Evolutionary conservation across 441 rosid species (phyloP), one percentile per base, ranked within the genome.

Genomic region (Populus hybrid): DNA sequence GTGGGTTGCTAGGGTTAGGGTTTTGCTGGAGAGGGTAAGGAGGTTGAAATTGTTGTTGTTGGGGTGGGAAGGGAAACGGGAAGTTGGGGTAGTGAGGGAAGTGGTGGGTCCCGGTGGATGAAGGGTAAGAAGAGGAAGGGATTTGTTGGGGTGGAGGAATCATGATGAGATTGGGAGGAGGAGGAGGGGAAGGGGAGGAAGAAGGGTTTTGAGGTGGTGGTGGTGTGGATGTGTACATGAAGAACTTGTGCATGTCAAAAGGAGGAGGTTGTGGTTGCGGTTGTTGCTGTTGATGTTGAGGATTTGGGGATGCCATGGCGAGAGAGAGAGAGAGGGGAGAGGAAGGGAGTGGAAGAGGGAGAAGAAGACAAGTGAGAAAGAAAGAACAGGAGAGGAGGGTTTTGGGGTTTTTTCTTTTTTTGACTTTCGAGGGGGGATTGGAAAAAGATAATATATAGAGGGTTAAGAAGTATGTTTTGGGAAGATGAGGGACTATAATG

Each of bases 81-180:
- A 72, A 18, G 80, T 46, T 46, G 18, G 53, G 53, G 18, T 46
- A 46, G 53, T 46, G 16, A 46, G 46, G 36, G 80, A 76, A 35
- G 34, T 2, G 46, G 32, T 80, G 83, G 74, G 73, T 86, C 9
- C 50, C 75, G 67, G 67, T 50, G 65, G 74, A 69, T 21, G 83
- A 82, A 0, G 90, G 87, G 72, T 84, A 86, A 34, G 95, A 82
- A 63, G 89, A 88, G 3, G 93, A 88, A 3, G 93, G 94, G 64
- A 85, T 85, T 46, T 90, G 78, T 14, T 87, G 81, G 10, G 89
- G 75, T 9, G 91, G 84, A 2, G 90, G 75, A 67, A 79, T 35
- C 71, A 74, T 79, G 16, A 76, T 79, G 16, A 76, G 77, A 67
- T 66, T 75, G n/a, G 69, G 81, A 14, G 63, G 10, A 83, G 63